Evolutionary conservation across 208 protist genomes (phyloP), one percentile per base, ranked within the genome.

Genomic region (Crithidia brevicula): DNA sequence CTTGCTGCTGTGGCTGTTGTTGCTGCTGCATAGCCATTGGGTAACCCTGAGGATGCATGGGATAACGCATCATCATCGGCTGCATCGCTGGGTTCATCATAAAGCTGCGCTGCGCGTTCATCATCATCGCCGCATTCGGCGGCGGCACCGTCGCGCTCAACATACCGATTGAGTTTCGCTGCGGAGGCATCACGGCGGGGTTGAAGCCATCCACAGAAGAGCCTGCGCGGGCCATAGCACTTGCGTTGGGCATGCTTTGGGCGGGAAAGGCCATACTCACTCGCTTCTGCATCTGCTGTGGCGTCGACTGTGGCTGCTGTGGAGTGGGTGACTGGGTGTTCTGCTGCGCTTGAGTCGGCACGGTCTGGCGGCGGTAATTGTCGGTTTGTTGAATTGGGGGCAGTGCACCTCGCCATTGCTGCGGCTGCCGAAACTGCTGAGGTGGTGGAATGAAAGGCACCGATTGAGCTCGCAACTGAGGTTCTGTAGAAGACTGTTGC

Each of bases 21-120:
- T 20, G 13, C 27, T 13, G 49, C 25, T 30, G 22, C 49, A 54
- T 54, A 0, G 11, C 9, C 27, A 31, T 31, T 10, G 49, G 49
- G 27, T 54, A 54, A n/a, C n/a, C n/a, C n/a, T n/a, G n/a, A n/a
- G n/a, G n/a, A n/a, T n/a, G n/a, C n/a, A n/a, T n/a, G n/a, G n/a
- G n/a, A n/a, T n/a, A n/a, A 13, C 49, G 49, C 49, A 36, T 54
- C 27, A 30, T 34, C 49, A 54, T 54, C 49, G 49, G 49, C 15
- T 22, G 2, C 25, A 54, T n/a, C 20, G 5, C 27, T 7, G 49
- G 27, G 27, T 31, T 31, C 2, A 54, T 18, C 49, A 34, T 34
- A n/a, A 54, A 54, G 25, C 27, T 54, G 9, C 49, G 27, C 27
- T 54, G 49, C 27, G 3, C 3, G 10, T 54, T 30, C 49, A 34